A percentile compares a stretch with the other conserved stretches of the same genome.
These are phyloP conservation scores for Vaccinium vitisidaea DNA, from an alignment of 148 eudicot species.

Conservation along the genomic window DNA sequence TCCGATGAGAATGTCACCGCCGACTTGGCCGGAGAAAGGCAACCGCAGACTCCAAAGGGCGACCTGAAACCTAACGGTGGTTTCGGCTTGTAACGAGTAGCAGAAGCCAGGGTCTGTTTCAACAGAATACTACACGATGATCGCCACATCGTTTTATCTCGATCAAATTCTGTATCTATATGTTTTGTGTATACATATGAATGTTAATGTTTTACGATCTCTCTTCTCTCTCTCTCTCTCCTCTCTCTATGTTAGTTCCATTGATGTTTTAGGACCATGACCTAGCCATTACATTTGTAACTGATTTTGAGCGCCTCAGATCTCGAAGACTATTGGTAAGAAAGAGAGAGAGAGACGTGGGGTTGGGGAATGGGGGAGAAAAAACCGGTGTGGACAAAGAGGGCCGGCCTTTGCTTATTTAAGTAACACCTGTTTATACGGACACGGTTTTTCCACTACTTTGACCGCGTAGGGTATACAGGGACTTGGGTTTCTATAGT, in stretches of 20 bases:
- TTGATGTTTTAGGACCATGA: not conserved
- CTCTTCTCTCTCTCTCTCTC: not conserved
- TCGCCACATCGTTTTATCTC: conserved; percentile 28
- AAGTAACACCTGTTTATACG: not conserved
- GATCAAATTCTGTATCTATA: not conserved
- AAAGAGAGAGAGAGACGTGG: not conserved
- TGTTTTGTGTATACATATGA: not conserved
- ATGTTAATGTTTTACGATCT: not conserved
- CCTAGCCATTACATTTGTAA: not conserved
- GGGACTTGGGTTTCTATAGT: too few species aligned
- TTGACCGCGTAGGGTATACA: not conserved
- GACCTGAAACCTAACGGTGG: conserved; percentile 18
- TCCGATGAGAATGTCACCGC: conserved; percentile 10
- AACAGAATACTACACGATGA: conserved; percentile 7
- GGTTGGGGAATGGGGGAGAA: not conserved
- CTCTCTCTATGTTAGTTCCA: not conserved
- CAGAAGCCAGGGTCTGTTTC: conserved; percentile 15
- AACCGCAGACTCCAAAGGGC: not conserved
- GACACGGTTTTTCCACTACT: not conserved
- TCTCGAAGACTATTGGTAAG: not conserved
- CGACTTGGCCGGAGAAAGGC: not conserved
- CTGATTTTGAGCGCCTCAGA: conserved; percentile 9
- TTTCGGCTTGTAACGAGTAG: not conserved
- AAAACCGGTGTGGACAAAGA: not conserved
- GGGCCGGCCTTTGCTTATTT: not conserved